Evolutionary conservation across 768 basidiomycete species (phyloP).

Genomic region (Saitozyma sp.): DNA sequence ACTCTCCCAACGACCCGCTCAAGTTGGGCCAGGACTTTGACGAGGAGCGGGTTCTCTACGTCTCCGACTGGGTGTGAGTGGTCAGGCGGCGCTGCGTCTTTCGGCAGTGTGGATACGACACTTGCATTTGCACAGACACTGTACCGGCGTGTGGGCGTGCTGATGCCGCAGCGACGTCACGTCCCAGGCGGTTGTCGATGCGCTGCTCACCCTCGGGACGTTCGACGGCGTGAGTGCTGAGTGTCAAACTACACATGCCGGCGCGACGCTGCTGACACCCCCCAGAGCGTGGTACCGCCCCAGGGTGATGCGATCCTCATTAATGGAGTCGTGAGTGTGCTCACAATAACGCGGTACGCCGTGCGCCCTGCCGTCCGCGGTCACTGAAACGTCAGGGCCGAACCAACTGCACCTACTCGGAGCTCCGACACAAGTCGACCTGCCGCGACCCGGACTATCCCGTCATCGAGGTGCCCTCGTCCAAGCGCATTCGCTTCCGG

Average conservation of each 20-base stretch:
- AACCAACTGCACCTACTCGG: slow-evolving; percentile 13
- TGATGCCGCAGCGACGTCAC: slow-evolving; percentile 14
- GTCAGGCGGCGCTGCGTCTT: too few relatives aligned
- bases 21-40: slow-evolving; percentile 37
- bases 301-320: slow-evolving; percentile 26
- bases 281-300: slow-evolving; percentile 19
- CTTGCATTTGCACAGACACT: too few relatives aligned
- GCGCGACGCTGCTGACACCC: neutral
- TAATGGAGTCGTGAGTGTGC: slow-evolving; percentile 27
- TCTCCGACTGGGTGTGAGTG: slow-evolving; percentile 25
- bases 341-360: neutral
- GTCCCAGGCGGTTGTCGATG: slow-evolving; percentile 16
- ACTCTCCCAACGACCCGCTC: slow-evolving; percentile 32
- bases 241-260: neutral
- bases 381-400: slow-evolving; percentile 1
- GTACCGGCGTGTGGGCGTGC: too few relatives aligned
- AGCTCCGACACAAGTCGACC: neutral
- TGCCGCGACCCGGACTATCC: slow-evolving; percentile 16
- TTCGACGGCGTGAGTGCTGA: slow-evolving; percentile 25
- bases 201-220: slow-evolving; percentile 13
- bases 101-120: too few relatives aligned
- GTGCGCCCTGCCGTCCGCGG: neutral
- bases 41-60: slow-evolving; percentile 27
- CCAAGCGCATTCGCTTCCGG: slow-evolving; percentile 24
- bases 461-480: slow-evolving; percentile 17